Evolutionary conservation across 2,329 filamentous ascomycete genomes (phyloP).

Genomic region (Cordyceps farinosa): DNA sequence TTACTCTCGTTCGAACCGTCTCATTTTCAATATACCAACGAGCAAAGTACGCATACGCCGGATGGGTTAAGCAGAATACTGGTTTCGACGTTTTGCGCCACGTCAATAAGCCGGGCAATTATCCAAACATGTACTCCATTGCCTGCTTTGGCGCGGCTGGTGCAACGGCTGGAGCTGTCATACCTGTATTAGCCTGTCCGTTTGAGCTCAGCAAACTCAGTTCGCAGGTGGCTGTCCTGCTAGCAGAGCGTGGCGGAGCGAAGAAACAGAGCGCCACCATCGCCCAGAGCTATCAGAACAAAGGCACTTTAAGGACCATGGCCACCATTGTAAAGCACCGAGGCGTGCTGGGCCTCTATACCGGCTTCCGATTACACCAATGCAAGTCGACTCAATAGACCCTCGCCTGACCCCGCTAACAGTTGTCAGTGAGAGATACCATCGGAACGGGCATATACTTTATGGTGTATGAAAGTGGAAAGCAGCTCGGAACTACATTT

Average conservation of each 20-base stretch:
- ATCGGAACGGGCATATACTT: constrained; percentile 84
- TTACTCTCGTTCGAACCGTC: constrained; percentile 72
- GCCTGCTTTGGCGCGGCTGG: constrained; percentile 75
- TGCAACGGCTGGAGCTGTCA: constrained; percentile 73
- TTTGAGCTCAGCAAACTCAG: constrained; percentile 90
- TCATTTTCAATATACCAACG: constrained; percentile 78
- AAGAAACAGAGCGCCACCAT: constrained; percentile 52
- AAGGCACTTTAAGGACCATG: constrained; percentile 73
- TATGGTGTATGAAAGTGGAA: constrained; percentile 82
- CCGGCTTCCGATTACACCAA: constrained; percentile 74
- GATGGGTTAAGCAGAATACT: constrained; percentile 64
- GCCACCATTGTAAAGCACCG: constrained; percentile 73
- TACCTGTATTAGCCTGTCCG: constrained; percentile 78
- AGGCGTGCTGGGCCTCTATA: constrained; percentile 71
- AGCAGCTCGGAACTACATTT: constrained; percentile 74
- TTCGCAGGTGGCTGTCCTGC: constrained; percentile 77
- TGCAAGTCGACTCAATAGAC: constrained; percentile 47
- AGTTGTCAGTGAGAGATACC: constrained; percentile 68
- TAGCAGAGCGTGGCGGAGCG: constrained; percentile 48
- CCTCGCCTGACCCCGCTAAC: constrained; percentile 16
- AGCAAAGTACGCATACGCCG: constrained; percentile 70
- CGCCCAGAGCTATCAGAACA: constrained; percentile 69
- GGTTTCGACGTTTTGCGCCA: constrained; percentile 68
- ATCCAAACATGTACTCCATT: constrained; percentile 69
- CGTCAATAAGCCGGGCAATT: constrained; percentile 66